Evolutionary conservation across 805 yeast genomes (phyloP).

Genomic region (Hanseniaspora mollemarum): DNA sequence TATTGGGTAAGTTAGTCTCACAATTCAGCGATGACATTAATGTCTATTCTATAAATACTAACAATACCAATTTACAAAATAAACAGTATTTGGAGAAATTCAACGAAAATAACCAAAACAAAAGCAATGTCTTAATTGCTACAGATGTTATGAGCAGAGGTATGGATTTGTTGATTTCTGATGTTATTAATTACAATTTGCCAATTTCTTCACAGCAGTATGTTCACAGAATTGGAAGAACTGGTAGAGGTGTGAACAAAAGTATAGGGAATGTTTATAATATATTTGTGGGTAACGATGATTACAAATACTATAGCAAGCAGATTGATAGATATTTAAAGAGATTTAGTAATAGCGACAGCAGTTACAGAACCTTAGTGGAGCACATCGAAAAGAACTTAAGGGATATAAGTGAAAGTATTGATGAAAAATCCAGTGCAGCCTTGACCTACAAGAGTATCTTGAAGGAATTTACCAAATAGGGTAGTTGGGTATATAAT

Average conservation of each 20-base stretch:
- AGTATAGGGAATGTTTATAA: conserved; percentile 58
- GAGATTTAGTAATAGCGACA: conserved; percentile 32
- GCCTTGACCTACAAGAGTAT: conserved; percentile 65
- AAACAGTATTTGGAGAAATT: conserved; percentile 50
- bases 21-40: conserved; percentile 13
- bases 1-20: conserved; percentile 25
- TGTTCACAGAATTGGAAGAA: conserved; percentile 92
- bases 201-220: conserved; percentile 85
- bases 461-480: conserved; percentile 5
- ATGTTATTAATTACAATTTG: conserved; percentile 80
- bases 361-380: not conserved
- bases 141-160: conserved; percentile 97
- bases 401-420: conserved; percentile 16
- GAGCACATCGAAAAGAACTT: conserved; percentile 30
- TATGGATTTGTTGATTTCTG: conserved; percentile 62
- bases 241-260: conserved; percentile 77
- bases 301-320: conserved; percentile 50
- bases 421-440: conserved; percentile 10
- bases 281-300: conserved; percentile 67
- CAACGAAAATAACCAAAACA: conserved; percentile 36
- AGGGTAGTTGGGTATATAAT: not conserved
- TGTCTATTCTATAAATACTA: conserved; percentile 45
- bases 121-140: conserved; percentile 41
- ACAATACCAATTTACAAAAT: conserved; percentile 42
- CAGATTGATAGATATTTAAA: conserved; percentile 43